These are phyloP conservation scores for Escovopsis weberi DNA, from an alignment of 2,329 filamentous ascomycete genomes.

Conservation along the genomic window DNA sequence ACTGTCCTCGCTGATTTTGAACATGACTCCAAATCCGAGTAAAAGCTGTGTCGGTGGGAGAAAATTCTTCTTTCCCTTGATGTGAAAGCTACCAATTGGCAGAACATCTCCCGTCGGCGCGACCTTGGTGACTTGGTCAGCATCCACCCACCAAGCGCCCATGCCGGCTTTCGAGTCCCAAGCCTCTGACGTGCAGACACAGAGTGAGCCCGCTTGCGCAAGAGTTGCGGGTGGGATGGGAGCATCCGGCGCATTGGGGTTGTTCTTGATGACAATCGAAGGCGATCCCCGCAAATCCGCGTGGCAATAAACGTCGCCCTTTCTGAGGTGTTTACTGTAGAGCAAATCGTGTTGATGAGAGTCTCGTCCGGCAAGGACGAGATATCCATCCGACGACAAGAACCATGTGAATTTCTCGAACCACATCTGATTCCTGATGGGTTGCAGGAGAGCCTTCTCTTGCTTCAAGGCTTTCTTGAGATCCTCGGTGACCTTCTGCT, in stretches of 20 bases:
- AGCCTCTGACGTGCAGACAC: conserved; percentile 72
- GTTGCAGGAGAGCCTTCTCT: conserved; percentile 76
- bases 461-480: conserved; percentile 80
- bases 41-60: conserved; percentile 76
- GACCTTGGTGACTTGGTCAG: conserved; percentile 81
- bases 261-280: conserved; percentile 84
- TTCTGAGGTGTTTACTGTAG: conserved; percentile 74
- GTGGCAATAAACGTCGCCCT: conserved; percentile 84
- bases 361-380: conserved; percentile 82
- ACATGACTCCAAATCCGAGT: conserved; percentile 77
- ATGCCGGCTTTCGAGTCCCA: conserved; percentile 97
- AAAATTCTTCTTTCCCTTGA: conserved; percentile 81
- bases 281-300: conserved; percentile 77
- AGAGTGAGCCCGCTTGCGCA: conserved; percentile 74
- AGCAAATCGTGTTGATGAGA: conserved; percentile 79
- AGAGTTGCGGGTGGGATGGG: conserved; percentile 86
- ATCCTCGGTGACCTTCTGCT: conserved; percentile 75
- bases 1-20: conserved; percentile 79
- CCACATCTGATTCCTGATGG: conserved; percentile 75
- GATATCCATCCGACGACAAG: conserved; percentile 85
- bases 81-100: conserved; percentile 60
- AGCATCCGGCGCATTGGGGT: conserved; percentile 57
- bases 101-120: conserved; percentile 69
- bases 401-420: conserved; percentile 98
- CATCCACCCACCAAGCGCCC: conserved; percentile 90